Evolutionary conservation across 805 yeast genomes (phyloP), one percentile per base, ranked within the genome.

Genomic region (Metschnikowia rubicola): DNA sequence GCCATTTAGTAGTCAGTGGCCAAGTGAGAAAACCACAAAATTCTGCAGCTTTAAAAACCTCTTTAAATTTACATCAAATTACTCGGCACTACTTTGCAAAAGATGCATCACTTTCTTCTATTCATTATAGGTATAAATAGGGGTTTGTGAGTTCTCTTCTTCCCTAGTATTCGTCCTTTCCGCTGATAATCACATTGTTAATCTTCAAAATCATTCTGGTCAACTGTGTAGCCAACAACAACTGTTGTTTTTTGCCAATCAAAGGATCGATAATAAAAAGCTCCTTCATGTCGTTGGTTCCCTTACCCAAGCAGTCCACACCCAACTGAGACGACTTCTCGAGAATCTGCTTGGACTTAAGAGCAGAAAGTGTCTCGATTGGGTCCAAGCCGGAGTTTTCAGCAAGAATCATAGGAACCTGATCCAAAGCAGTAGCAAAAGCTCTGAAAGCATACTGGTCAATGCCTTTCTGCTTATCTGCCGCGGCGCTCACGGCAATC

Each of bases 391-490:
- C 99, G 10, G 97, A 90, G 70, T 94, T 94, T 71, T 91, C 98
- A 37, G 99, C 98, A 57, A 94, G 77, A 6, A 96, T 85, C 87
- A 90, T 84, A 52, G 98, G 97, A 51, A 94, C 84, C 40, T 81
- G 80, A 66, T 94, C 99, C 61, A 94, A 74, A 10, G 99, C 98
- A 52, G 78, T 78, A 8, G 97, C 79, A 68, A 94, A 94, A 1
- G 96, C 96, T 63, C 97, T 83, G 82, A 94, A 89, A 0, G 98
- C 98, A 65, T 94, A 94, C 74, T 95, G 99, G 61, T 92, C 97
- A 53, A 92, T 92, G 48, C 98, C 98, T 59, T 84, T 84, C 68
- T 88, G 96, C 62, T 80, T 83, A 66, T 92, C 97, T 41, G 98
- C 97, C 55, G 86, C 96, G 41, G 85, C 88, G 47, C 89, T 76